Evolutionary conservation across 2,329 filamentous ascomycete genomes (phyloP), one percentile per base, ranked within the genome.

Genomic region (Penicillium sp.): DNA sequence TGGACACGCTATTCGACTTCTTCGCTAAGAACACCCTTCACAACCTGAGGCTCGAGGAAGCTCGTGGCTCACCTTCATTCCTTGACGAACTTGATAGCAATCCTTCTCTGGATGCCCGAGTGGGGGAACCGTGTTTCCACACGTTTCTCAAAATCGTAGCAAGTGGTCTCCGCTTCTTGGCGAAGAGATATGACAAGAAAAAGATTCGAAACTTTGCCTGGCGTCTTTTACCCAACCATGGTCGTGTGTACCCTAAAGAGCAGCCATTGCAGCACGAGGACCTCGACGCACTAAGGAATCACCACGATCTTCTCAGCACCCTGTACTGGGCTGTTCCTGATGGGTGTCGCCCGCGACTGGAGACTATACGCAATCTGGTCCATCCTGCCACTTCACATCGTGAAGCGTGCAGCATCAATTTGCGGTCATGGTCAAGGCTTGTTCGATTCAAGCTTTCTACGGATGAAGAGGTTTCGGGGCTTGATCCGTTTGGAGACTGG

Each of bases 281-380:
- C 59, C 70, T 86, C 13, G 78, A 82, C 50, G 82, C 84, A 1
- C 70, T 86, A 44, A 78, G 82, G 46, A 87, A 86, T 61, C 83
- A 87, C 56, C 83, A 85, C 60, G 83, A 86, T 63, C 73, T 87
- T 16, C 75, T 87, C 0, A 83, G 80, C 53, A 83, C 81, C 4
- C 72, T 87, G 14, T 86, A 86, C 65, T 85, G 78, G 75, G 79
- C 78, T 40, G 79, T 81, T 37, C 83, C 84, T 26, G 69, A 79
- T 29, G 73, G 75, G 2, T 80, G 76, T 63, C 76, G 84, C n/a
- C 82, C 82, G 39, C 76, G 79, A 42, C 61, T 85, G 5, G 74
- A 79, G 50, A 72, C 78, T 6, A 76, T 86, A 46, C 78, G 75
- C 29, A 75, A 79, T 50, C 75, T 87, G 6, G 82, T 86, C 14